Conservation (phyloP, 176 grass and related monocot genomes). For the Carex cristatella region DNA sequence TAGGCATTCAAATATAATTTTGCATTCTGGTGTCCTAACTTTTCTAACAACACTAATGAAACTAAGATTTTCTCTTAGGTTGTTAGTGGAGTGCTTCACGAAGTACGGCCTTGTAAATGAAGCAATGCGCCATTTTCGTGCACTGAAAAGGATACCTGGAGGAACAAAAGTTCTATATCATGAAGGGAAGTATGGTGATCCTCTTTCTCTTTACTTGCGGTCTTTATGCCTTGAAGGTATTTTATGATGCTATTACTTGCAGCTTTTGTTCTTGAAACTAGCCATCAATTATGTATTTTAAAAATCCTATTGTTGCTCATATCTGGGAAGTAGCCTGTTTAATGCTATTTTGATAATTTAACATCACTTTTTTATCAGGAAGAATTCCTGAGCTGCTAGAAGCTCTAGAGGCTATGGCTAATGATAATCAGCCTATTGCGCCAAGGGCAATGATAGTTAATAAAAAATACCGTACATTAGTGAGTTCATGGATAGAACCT, state of each 20-base stretch:
- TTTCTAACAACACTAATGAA: conserved; percentile 12
- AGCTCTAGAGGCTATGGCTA: conserved; percentile 84
- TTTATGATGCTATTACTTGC: conserved; percentile 4
- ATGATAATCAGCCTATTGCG: conserved; percentile 62
- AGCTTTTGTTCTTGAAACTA: conserved; percentile 24
- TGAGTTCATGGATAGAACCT: conserved; percentile 99
- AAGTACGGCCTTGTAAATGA: conserved; percentile 94
- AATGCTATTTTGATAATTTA: conserved; percentile 45
- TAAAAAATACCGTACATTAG: conserved; percentile 91
- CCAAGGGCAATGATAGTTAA: conserved; percentile 91
- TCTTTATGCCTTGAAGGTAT: conserved; percentile 81
- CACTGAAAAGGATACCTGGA: conserved; percentile 71
- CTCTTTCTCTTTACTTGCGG: conserved; percentile 92
- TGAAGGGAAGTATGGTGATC: conserved; percentile 81
- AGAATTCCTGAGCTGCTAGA: conserved; percentile 88
- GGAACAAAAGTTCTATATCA: conserved; percentile 82
- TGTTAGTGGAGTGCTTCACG: conserved; percentile 94
- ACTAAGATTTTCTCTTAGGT: conserved; percentile 41
- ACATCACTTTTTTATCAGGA: conserved; percentile 79
- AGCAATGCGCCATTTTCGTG: conserved; percentile 92
- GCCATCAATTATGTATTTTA: conserved; percentile 33
- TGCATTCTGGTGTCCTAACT: background rate
- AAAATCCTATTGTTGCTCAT: conserved; percentile 15
- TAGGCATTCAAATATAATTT: background rate
- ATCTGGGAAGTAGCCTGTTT: conserved; percentile 9